Conservation (phyloP, 192 early-diverging fungal species). For the Coemansia sp. region DNA sequence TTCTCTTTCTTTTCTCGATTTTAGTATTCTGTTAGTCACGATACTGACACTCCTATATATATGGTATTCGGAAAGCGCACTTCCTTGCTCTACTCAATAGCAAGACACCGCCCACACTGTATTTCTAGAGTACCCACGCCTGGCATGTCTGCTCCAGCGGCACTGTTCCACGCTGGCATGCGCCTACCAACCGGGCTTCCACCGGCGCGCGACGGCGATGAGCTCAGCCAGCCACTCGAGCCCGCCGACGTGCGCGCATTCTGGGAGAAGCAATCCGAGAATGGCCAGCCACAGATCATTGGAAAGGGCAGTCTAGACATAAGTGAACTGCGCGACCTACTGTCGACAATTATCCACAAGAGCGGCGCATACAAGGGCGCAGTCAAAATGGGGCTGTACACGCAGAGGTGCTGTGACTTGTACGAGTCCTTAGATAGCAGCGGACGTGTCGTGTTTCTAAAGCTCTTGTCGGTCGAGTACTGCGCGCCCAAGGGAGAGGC, state of each 20-base stretch:
- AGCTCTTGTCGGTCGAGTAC: slow-evolving; percentile 36
- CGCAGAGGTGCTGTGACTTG: slow-evolving; percentile 62
- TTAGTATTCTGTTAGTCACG: neutral
- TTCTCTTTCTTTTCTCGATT: neutral
- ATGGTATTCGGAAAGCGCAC: slow-evolving; percentile 4
- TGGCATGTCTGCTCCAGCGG: slow-evolving; percentile 4
- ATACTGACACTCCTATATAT: neutral
- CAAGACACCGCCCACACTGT: neutral
- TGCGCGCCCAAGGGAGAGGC: slow-evolving; percentile 56
- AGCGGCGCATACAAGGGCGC: slow-evolving; percentile 56
- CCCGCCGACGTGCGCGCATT: slow-evolving; percentile 40
- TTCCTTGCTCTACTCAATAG: neutral
- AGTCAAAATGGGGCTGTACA: slow-evolving; percentile 52
- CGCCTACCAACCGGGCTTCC: slow-evolving; percentile 8
- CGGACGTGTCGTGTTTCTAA: slow-evolving; percentile 17
- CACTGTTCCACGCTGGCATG: slow-evolving; percentile 13
- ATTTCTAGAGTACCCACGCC: neutral
- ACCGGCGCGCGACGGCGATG: slow-evolving; percentile 43
- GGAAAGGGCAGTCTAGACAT: neutral
- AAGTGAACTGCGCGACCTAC: slow-evolving; percentile 21
- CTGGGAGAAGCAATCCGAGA: slow-evolving; percentile 27
- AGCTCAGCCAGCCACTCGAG: slow-evolving; percentile 51
- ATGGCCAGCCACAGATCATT: neutral
- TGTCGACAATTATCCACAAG: slow-evolving; percentile 52
- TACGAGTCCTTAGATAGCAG: slow-evolving; percentile 58